Conservation (phyloP, 2,329 filamentous ascomycete genomes). For the Bimuria novae-zelandiae region DNA sequence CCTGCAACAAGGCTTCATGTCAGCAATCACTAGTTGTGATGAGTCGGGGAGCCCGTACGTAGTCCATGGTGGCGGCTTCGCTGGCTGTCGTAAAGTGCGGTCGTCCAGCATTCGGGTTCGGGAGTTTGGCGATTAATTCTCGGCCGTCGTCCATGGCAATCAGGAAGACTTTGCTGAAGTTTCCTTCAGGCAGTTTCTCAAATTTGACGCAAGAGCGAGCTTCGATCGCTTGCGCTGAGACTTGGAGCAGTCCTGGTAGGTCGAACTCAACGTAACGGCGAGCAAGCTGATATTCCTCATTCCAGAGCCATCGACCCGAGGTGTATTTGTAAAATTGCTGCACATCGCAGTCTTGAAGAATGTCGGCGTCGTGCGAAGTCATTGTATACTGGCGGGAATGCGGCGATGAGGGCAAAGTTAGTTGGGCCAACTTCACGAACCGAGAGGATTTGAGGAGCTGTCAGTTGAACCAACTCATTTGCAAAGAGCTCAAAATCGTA, state of each 20-base stretch:
- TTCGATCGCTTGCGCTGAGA: background rate
- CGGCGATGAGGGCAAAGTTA: too few species aligned
- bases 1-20: background rate
- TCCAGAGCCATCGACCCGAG: constrained; percentile 23
- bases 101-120: constrained; percentile 39
- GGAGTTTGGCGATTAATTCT: constrained; percentile 38
- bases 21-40: constrained; percentile 27
- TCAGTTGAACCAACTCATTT: too few species aligned
- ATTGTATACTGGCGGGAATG: too few species aligned
- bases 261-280: constrained; percentile 24
- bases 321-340: constrained; percentile 25
- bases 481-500: too few species aligned
- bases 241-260: background rate
- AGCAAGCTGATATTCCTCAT: constrained; percentile 22
- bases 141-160: constrained; percentile 34
- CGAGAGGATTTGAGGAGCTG: too few species aligned
- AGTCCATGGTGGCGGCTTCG: constrained; percentile 43
- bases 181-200: constrained; percentile 45
- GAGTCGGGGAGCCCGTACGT: constrained; percentile 32
- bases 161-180: constrained; percentile 47
- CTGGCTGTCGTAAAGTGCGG: constrained; percentile 38
- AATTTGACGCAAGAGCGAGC: constrained; percentile 13
- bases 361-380: too few species aligned
- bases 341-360: too few species aligned
- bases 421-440: too few species aligned